These are phyloP conservation scores for Colletotrichum cordylinicola DNA, from an alignment of 2,329 filamentous ascomycete genomes.

Conservation along the genomic window DNA sequence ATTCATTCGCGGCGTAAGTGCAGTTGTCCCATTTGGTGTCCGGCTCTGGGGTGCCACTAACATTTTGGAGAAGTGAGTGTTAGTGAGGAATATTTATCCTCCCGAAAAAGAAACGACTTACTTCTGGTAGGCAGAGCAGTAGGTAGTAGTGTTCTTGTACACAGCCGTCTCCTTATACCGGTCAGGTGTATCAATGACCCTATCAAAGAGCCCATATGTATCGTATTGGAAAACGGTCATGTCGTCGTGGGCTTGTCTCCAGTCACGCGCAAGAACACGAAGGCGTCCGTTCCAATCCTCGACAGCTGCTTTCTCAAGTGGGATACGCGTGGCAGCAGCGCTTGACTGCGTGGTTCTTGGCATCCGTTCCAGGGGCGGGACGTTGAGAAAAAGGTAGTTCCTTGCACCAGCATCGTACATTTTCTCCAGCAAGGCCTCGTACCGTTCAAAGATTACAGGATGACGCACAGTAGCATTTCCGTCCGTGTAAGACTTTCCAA, in stretches of 20 bases:
- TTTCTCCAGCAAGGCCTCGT: constrained; percentile 29
- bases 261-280: not conserved
- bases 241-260: not conserved
- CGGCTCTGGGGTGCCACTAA: not conserved
- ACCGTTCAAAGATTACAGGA: not conserved
- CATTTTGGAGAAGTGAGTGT: not conserved
- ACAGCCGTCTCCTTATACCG: not conserved
- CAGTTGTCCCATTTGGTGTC: not conserved
- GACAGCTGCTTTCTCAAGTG: not conserved
- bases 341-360: not conserved
- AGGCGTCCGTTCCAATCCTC: not conserved
- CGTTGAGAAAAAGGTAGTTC: constrained; percentile 58
- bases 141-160: not conserved
- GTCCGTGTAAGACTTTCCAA: constrained; percentile 42
- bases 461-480: not conserved
- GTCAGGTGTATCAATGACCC: not conserved
- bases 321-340: not conserved
- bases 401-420: constrained; percentile 55
- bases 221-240: not conserved
- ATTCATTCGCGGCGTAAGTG: not conserved
- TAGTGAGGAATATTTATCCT: not conserved
- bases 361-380: constrained; percentile 48
- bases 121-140: not conserved
- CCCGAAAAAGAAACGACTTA: not conserved
- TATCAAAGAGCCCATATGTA: not conserved